Base-by-base conservation (phyloP, 1,284 basidiomycete species). In the Naganishia cerealis region DNA sequence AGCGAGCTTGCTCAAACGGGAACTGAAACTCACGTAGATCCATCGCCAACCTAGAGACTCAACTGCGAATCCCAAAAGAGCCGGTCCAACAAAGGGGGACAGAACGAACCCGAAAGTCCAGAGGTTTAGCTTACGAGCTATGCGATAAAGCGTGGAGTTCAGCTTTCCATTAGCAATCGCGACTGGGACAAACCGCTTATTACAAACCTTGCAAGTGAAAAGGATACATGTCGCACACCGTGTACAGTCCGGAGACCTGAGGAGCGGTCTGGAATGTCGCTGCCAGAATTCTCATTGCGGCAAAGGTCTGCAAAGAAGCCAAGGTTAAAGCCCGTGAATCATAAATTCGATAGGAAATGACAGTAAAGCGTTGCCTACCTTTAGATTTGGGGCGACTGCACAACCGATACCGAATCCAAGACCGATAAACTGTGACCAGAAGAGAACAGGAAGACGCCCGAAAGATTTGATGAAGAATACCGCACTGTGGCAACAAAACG, bases 71-170 rank as follows among this genome's bases (percentile, higher is more conserved):
- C 63, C 63, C 24, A 66, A n/a, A 16, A 66, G 40, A 15, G 63
- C 63, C 10, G 63, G 63, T 33, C 63, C 63, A 12, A 66, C 63
- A 29, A 66, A 66, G n/a, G 63, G 63, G 26, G 63, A 66, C 1
- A 66, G 63, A 16, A 66, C 63, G 54, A 66, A 66, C n/a, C 63
- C 63, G 36, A 66, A 66, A 21, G 63, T 56, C 63, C 63, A 66
- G 3, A 66, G 1, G 33, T 57, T 66, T 2, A 66, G 63, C 18
- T 66, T 66, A 29, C 63, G 53, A 36, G 63, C 63, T 66, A 39
- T 29, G 26, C 39, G 5, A 15, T 1, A 58, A 8, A 12, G 0
- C 13, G 3, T 26, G 15, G 24, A n/a, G n/a, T 15, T 46, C 21
- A 50, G 46, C 29, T 50, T 24, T 13, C 0, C n/a, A 9, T 46